phyloP scores from a whole-genome alignment of 1,284 basidiomycete genomes.

The Bjerkandera adusta region DNA sequence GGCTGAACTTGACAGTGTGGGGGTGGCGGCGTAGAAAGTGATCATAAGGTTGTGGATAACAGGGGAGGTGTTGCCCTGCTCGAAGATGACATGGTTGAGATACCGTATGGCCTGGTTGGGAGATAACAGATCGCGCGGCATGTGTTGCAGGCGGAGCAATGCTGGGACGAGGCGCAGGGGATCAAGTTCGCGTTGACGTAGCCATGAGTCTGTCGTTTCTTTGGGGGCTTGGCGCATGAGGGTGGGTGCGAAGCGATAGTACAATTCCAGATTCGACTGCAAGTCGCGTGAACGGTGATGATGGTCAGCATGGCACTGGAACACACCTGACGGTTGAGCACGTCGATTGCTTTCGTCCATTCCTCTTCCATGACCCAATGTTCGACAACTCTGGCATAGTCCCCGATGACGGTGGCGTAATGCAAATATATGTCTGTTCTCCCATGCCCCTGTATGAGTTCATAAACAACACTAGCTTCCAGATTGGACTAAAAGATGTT shows the following conservation, averaged over 20 bases:
- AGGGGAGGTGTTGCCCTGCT: conserved; percentile 75
- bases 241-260: conserved; percentile 90
- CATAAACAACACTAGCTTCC: conserved; percentile 84
- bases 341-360: conserved; percentile 89
- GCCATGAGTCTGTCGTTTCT: conserved; percentile 91
- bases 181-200: conserved; percentile 78
- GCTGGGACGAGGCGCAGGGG: conserved; percentile 89
- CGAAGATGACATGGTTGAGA: conserved; percentile 82
- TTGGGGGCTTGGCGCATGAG: conserved; percentile 86
- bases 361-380: conserved; percentile 92
- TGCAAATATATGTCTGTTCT: conserved; percentile 91
- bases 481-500: conserved; percentile 62
- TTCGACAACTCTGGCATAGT: conserved; percentile 85
- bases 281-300: background rate
- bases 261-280: conserved; percentile 80
- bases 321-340: conserved; percentile 81
- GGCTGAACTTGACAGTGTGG: conserved; percentile 7
- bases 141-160: conserved; percentile 77
- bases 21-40: conserved; percentile 71
- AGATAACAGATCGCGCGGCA: conserved; percentile 64
- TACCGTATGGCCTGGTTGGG: conserved; percentile 88
- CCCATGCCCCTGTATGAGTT: conserved; percentile 92
- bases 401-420: conserved; percentile 83
- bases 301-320: background rate
- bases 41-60: conserved; percentile 95